Evolutionary conservation across 2,329 filamentous ascomycete genomes (phyloP), one percentile per base, ranked within the genome.

Genomic region (Penicillium thymicola): DNA sequence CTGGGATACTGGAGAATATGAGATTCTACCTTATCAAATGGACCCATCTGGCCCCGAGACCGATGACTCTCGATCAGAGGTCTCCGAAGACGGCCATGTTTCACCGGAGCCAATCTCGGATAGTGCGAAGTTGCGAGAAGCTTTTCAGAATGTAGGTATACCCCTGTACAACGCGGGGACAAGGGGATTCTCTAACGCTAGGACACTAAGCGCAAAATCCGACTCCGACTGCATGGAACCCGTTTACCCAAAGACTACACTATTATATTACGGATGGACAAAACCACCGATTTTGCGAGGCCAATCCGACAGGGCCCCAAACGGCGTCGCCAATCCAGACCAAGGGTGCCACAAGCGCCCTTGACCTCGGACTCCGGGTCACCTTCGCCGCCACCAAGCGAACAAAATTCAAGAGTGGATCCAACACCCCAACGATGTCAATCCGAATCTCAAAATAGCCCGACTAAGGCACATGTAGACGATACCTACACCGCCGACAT

Each of bases 1-100:
- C 40, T 87, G 84, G 84, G 84, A 86, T 62, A 85, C 81, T 1
- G 84, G 84, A 2, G 81, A 80, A 32, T 87, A 85, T 62, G 75
- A 78, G 42, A 67, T 86, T 11, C 72, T 87, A 13, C 77, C 81
- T 8, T 74, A 78, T 48, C 65, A 72, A 46, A 66, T 66, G 0
- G 67, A 74, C 3, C 56, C 57, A 2, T 59, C 59, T 2, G 68
- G 70, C 38, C 74, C 74, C 0, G 66, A 74, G 53, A 78, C 76
- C 0, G 72, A 77, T 4, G 65, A 70, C 21, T 68, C 66, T 16
- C 52, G 50, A 23, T 68, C 70, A 2, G 62, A 67, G 14, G 32
- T 38, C 11, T 68, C 65, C 0, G 62, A 61, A 32, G 45, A 40
- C 30, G 28, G 23, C 18, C 38, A 11, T 36, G 38, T 41, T 34